Evolutionary conservation across 805 yeast genomes (phyloP), one percentile per base, ranked within the genome.

Genomic region (Candida tammaniensis): DNA sequence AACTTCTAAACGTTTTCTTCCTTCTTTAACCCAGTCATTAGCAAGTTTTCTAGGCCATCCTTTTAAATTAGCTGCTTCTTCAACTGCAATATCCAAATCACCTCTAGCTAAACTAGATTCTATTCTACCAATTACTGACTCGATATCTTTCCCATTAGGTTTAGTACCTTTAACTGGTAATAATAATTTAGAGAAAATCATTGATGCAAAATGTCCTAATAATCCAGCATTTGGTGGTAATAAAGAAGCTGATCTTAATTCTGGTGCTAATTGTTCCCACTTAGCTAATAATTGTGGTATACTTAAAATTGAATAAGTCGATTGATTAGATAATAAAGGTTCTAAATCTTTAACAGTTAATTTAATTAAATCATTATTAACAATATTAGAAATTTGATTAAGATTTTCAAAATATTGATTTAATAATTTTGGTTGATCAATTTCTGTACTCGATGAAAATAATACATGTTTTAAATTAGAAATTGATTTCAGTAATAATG

Each of bases 201-300:
- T 70, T 12, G 98, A 89, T 5, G 94, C 74, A 27, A 88, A 58
- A 60, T 93, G 96, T 19, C 96, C 98, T 49, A 91, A 75, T 35
- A 93, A 74, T 53, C 98, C 98, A 17, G 98, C 95, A 53, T 91
- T 86, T 48, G 94, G 95, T 36, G 98, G 97, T 42, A 89, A 75
- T 48, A 93, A 66, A 4, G 96, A 80, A 6, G 94, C 89, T 19
- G 87, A 78, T 59, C 95, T 81, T 54, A 93, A 76, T 63, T 91
- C 95, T 11, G 94, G 93, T 15, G 74, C 80, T 40, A 93, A 71
- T 35, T 80, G 65, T 44, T 79, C 76, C 86, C 95, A 86, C 51
- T 95, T 79, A 25, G 84, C 70, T 42, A 82, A 72, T 29, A 88
- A 70, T 62, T 88, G 96, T 17, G 87, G 74, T 43, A 76, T 79